These are phyloP conservation scores for Phialophora expanda DNA, from an alignment of 2,329 filamentous ascomycete species.

Conservation along the genomic window DNA sequence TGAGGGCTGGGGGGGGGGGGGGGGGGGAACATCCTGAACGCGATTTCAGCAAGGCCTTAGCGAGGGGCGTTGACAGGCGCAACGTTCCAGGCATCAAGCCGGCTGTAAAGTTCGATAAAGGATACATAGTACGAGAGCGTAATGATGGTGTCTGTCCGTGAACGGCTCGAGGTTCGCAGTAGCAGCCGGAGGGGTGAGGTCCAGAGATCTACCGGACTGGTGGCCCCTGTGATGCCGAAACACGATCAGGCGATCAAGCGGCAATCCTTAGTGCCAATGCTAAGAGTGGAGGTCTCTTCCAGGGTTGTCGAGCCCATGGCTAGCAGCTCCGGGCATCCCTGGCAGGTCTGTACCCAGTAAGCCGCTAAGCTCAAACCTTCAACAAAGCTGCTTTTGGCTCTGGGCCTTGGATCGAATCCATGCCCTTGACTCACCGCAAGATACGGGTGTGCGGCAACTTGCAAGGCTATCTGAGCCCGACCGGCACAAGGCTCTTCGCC, in stretches of 20 bases:
- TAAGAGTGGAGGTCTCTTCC: constrained; percentile 10
- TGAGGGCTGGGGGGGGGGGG: background rate
- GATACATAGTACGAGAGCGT: background rate
- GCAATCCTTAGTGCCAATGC: constrained; percentile 14
- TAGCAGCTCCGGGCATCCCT: constrained; percentile 1
- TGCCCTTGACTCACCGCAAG: background rate
- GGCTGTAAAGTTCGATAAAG: background rate
- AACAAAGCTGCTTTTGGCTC: background rate
- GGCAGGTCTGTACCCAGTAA: background rate
- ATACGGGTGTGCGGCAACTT: constrained; percentile 1
- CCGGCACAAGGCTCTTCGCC: background rate
- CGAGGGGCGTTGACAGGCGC: background rate
- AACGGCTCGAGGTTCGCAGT: constrained; percentile 17
- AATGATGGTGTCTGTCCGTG: constrained; percentile 10
- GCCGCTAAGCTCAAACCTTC: constrained; percentile 7
- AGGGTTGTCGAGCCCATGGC: background rate
- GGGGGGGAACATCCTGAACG: background rate
- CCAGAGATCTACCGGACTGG: constrained; percentile 17
- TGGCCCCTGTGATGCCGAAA: constrained; percentile 13
- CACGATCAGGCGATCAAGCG: constrained; percentile 22
- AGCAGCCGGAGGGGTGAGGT: background rate
- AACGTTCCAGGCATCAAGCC: background rate
- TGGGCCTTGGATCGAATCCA: background rate
- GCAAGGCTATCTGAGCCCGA: constrained; percentile 5
- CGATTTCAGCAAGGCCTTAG: background rate